Base-by-base conservation (phyloP, 163 green algal species). In the Trebouxia gelatinosa region DNA sequence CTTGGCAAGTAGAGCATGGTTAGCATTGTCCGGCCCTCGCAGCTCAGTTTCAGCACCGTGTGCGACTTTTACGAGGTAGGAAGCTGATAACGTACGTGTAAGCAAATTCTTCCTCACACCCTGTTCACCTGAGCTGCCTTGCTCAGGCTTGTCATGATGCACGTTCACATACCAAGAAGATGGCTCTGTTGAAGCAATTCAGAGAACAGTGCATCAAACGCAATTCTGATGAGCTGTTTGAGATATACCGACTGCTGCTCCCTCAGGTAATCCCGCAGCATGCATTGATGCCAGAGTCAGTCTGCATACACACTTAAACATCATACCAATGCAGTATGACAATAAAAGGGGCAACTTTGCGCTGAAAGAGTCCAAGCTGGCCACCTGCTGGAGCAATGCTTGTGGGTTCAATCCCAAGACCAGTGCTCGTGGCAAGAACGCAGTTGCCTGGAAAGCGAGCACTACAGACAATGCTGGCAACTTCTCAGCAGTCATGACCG, bases 401-500 rank as follows among this genome's bases (percentile, higher is more conserved):
- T 78, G 48, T 28, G 70, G 70, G 5, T 50, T 78, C 6, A 61
- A 78, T 26, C 68, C 70, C 6, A 78, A 65, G 23, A 78, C 48
- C 32, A 77, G 32, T 37, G 70, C 40, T 37, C 68, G 40, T 19
- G 43, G 43, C 43, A 61, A 62, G 61, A 59, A 35, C n/a, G 40
- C 68, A 51, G 40, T 61, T 62, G 68, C 68, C 28, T 62, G 43
- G 68, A 59, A 61, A 39, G 40, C 68, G 13, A 76, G 40, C 16
- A 57, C 37, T 2, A 70, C 71, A 26, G 80, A 85, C 43, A 31
- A 70, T 2, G 85, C 81, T 26, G 87, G 85, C 48, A 65, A 90
- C 50, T 89, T 90, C 76, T 78, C 82, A 26, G 65, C 61, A 0
- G 78, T 84, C 21, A 78, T 87, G 51, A 46, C 87, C 13, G 80